Base-by-base conservation (phyloP, 169 alveolate species). In the Perkinsus chesapeaki region DNA sequence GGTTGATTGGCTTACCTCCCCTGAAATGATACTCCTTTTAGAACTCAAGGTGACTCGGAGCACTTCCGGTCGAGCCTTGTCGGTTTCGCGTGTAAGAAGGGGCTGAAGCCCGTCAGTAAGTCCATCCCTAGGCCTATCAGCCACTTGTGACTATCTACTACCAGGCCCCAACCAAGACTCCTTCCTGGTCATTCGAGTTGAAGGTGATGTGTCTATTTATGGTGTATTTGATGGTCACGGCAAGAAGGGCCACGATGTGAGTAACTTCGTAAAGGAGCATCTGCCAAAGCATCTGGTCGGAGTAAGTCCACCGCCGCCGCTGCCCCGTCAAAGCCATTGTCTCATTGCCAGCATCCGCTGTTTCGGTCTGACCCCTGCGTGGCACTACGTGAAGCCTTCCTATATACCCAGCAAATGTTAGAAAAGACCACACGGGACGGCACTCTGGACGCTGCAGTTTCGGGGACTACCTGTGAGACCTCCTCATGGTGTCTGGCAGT, bases 191-290 rank as follows among this genome's bases (percentile, higher is more conserved):
- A 94, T 94, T 73, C 93, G 95, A 20, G 95, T 95, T 73, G 97
- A 96, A 60, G 82, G 82, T 34, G 93, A 93, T 39, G 93, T 95
- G 94, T 95, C 96, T 0, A 93, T 96, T 48, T 96, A 94, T 94
- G 98, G 97, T 38, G 97, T 96, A 39, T 96, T 96, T 93, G 98
- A 96, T 92, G 98, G 98, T 27, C 98, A 96, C 95, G 98, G 98
- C 12, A 95, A 96, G 20, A 95, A 94, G 94, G 98, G 98, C 23
- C 98, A 96, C 94, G 97, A 96, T 93, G 97, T 96, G n/a, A 95
- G 97, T 39, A 95, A 95, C 82, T 96, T 93, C 93, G 97, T 96
- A n/a, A 97, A 96, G 39, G 95, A 95, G 73, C 95, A 94, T 73
- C 82, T 96, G 93, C 97, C 98, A 27, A 60, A 60, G 82, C 82